phyloP scores from a whole-genome alignment of 768 basidiomycete species.

The Psilocybe tampanensis region DNA sequence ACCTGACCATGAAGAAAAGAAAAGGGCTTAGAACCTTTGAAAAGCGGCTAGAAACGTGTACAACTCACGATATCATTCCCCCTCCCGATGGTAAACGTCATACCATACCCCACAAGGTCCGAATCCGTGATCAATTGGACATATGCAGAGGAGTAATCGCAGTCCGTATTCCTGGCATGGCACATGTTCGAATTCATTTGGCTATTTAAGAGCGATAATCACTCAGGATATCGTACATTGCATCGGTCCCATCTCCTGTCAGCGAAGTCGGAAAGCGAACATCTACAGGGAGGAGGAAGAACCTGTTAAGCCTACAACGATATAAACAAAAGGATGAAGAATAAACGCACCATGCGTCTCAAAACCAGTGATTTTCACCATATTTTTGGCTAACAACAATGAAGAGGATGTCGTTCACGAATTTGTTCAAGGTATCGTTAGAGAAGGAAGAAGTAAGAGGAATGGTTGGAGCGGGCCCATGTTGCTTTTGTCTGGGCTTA shows the following conservation, averaged over 20 bases:
- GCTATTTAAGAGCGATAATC: neutral
- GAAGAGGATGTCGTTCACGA: no score
- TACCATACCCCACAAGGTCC: slow-evolving; percentile 83
- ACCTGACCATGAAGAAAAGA: slow-evolving; percentile 46
- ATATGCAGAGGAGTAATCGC: slow-evolving; percentile 96
- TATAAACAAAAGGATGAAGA: neutral
- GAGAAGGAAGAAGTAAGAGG: no score
- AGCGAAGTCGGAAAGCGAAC: slow-evolving; percentile 92
- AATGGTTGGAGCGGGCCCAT: no score
- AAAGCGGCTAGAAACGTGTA: no score
- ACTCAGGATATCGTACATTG: slow-evolving; percentile 61
- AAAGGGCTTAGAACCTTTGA: no score
- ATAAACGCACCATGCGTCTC: slow-evolving; percentile 32
- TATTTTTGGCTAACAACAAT: slow-evolving; percentile 2
- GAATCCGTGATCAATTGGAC: slow-evolving; percentile 76
- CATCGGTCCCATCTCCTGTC: slow-evolving; percentile 91
- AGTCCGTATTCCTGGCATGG: slow-evolving; percentile 82
- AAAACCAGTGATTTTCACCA: slow-evolving; percentile 38
- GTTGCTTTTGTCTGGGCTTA: no score
- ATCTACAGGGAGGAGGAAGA: slow-evolving; percentile 47
- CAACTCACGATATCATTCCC: slow-evolving; percentile 88
- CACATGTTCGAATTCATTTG: neutral
- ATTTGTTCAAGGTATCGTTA: no score
- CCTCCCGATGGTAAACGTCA: slow-evolving; percentile 94
- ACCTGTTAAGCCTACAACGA: neutral